Percentiles rank a stretch among this genome's conserved stretches.
phyloP scores from a whole-genome alignment of 2,329 filamentous ascomycete genomes.

The Orbilia ellipsospora region DNA sequence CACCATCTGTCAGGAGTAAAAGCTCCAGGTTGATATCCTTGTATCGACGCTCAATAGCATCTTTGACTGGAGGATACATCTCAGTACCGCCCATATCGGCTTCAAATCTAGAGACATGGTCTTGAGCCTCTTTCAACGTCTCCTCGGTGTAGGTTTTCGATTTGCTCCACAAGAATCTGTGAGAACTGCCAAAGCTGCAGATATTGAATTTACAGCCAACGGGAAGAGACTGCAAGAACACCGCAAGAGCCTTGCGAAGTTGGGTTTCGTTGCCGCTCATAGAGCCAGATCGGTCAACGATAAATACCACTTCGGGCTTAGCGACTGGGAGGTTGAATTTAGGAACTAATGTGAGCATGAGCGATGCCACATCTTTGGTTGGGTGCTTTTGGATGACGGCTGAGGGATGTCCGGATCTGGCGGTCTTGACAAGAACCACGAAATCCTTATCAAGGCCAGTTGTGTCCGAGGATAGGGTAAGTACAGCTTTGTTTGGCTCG shows the following conservation, averaged over 20 bases:
- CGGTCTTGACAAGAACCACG: constrained; percentile 69
- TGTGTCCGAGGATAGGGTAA: constrained; percentile 68
- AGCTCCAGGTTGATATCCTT: constrained; percentile 66
- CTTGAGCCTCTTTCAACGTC: constrained; percentile 64
- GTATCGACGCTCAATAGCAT: constrained; percentile 57
- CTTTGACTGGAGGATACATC: constrained; percentile 66
- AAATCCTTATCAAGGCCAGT: constrained; percentile 73
- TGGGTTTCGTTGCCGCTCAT: constrained; percentile 70
- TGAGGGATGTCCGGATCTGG: constrained; percentile 69
- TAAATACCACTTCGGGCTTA: constrained; percentile 74
- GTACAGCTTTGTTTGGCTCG: constrained; percentile 71
- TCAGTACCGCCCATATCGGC: constrained; percentile 69
- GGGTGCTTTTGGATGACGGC: constrained; percentile 76
- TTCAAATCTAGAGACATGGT: constrained; percentile 64
- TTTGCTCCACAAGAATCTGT: constrained; percentile 66
- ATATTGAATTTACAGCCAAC: constrained; percentile 76
- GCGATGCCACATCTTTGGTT: constrained; percentile 71
- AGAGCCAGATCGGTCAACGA: constrained; percentile 77
- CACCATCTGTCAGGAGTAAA: constrained; percentile 70
- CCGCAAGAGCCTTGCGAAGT: constrained; percentile 68
- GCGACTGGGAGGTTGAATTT: constrained; percentile 72
- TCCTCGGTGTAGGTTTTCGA: constrained; percentile 66
- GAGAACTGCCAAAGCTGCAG: constrained; percentile 71
- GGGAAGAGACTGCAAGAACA: constrained; percentile 75
- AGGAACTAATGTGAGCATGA: constrained; percentile 78